Evolutionary conservation across 1,139 yeast genomes (phyloP).

Genomic region (Kluyveromyces sp.): DNA sequence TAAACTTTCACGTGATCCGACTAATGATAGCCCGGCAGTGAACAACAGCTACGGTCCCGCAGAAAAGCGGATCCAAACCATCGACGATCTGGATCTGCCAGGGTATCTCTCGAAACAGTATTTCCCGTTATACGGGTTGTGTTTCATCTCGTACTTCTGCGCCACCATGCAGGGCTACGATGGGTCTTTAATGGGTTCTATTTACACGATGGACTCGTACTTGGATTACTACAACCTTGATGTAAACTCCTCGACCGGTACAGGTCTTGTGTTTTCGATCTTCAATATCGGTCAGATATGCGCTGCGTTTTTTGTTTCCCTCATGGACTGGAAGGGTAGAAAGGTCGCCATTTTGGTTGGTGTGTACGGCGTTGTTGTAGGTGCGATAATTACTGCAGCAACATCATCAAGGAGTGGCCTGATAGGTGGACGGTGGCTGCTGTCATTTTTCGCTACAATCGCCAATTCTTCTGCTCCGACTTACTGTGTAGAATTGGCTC

Average conservation of each 20-base stretch:
- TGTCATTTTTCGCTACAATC: conserved; percentile 4
- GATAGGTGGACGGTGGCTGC: conserved; percentile 5
- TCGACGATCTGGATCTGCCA: no score
- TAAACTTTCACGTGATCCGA: no score
- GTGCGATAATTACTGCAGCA: not conserved
- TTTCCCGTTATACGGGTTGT: conserved; percentile 2
- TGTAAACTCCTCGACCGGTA: conserved; percentile 12
- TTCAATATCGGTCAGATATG: conserved; percentile 48
- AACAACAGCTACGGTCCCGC: no score
- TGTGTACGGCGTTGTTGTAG: conserved; percentile 2
- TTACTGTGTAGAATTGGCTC: conserved; percentile 4
- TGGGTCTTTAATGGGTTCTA: conserved; percentile 6
- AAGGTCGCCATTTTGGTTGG: conserved; percentile 3
- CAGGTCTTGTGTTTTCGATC: conserved; percentile 58
- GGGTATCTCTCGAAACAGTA: not conserved
- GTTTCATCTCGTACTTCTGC: conserved; percentile 2
- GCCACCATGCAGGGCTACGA: conserved; percentile 6
- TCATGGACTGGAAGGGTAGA: conserved; percentile 7
- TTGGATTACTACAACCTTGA: conserved; percentile 4
- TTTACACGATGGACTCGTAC: conserved; percentile 2
- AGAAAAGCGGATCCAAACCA: no score
- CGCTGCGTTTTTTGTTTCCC: conserved; percentile 3
- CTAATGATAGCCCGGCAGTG: no score
- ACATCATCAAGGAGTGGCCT: conserved; percentile 1
- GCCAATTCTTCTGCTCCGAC: conserved; percentile 4